Base-by-base conservation (phyloP, 331 rosid species). In the Saraca asoca region DNA sequence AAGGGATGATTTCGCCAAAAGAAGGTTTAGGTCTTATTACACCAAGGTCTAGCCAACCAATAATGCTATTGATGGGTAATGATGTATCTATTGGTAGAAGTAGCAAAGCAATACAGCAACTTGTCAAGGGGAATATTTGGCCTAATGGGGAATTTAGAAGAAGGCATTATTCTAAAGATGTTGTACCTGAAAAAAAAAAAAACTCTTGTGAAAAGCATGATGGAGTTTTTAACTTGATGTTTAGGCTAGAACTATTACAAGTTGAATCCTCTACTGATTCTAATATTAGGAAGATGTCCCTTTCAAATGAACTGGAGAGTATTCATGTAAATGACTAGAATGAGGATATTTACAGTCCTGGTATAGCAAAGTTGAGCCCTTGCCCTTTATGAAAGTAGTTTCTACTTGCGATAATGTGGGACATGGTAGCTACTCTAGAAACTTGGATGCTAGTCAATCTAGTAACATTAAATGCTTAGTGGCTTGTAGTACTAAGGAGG, bases 1-100 rank as follows among this genome's bases (percentile, higher is more conserved):
- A 73, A 9, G 75, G 68, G 61, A 44, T 24, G 67, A 39, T 63
- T 79, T 74, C 79, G 62, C 71, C 72, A 15, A 76, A 78, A 66
- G 86, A 89, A 68, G 59, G 68, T 67, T 83, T 83, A 24, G 79
- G 78, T 79, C 75, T 58, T 70, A 46, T 39, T 68, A 55, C 76
- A n/a, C 66, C 2, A 12, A 72, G 72, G 78, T 71, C 84, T 64
- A 66, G 69, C 76, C 99, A 84, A 60, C 93, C 91, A 69, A 94
- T 97, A n/a, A 85, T 94, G 95, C 88, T 97, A 60, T 79, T 94
- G 84, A 94, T 94, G 99, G 99, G 99, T 20, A 94, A 88, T 77
- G 99, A 94, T 83, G 96, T 94, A 76, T 82, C 97, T 8, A 80
- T 94, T 78, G 96, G 97, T 75, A 83, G 83, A 64, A 86, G 86